Evolutionary conservation across 805 yeast species (phyloP), one percentile per base, ranked within the genome.

Genomic region (Metschnikowia picachoensis): DNA sequence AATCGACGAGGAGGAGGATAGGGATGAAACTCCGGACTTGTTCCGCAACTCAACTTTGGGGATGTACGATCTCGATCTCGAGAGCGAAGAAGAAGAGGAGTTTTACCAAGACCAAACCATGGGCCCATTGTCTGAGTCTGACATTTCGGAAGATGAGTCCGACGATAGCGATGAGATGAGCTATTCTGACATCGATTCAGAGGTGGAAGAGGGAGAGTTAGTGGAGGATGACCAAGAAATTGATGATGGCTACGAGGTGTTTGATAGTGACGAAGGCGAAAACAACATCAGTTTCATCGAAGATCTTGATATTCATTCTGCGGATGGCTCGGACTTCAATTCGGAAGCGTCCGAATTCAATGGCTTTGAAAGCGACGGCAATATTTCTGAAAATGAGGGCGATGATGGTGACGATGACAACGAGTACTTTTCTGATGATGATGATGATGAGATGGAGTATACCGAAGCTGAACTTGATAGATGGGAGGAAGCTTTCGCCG

Each of bases 41-140:
- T 82, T 92, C 64, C 73, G 85, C 34, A 91, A 94, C 60, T 91
- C 97, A 0, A 87, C 97, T 0, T 72, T 92, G 35, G 97, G 97
- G 1, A 91, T 92, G 95, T 92, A 85, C 61, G 97, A 92, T 56
- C 83, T 87, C 34, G 94, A 84, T 42, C 76, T 78, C 31, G 85
- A 80, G 51, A 78, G 79, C 37, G 85, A 82, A 30, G 85, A 79
- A 11, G 83, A 77, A 8, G 79, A 72, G n/a, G 78, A 74, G 25
- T 65, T 59, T 38, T 64, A 61, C 35, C 68, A n/a, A 35, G 71
- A 59, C 7, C 64, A 62, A 2, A 48, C 70, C 39, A 73, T 67
- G 31, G 82, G 72, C 5, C 72, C 72, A 34, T 58, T 65, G 59
- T 61, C 68, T 2, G 70, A 55, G 13, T 68, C 67, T 10, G 70